Base-by-base conservation (phyloP, 179 eudicot genomes). In the Beta lomatogona region DNA sequence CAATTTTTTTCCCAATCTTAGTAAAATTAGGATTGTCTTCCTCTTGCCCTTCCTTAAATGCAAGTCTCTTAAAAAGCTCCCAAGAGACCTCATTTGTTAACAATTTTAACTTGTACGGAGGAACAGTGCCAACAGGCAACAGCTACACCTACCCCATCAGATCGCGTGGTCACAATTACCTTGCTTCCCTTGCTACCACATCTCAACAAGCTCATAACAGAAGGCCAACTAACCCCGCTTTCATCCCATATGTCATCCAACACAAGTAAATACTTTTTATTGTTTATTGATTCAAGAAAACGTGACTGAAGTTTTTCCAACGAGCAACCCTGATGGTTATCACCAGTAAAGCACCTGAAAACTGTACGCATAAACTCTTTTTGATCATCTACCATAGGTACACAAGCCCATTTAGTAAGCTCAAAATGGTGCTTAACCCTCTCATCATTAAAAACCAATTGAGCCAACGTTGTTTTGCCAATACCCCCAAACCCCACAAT, bases 401-500 rank as follows among this genome's bases (percentile, higher is more conserved):
- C 71, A 14, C 71, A 66, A 36, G 16, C 71, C 71, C 71, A 66
- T 66, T 31, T 66, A 14, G 19, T 66, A 14, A 66, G 46, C 1
- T 66, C 93, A 31, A 77, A 82, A 28, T 70, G 81, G 3, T 53
- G 54, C 11, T 48, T 9, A 53, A 82, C 78, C 67, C 22, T 68
- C 45, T 21, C 63, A 68, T 77, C 81, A 77, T 72, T 82, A 65
- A 60, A 77, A 64, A 82, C 67, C 65, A 77, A 55, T 74, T 82
- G 81, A 5, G 85, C 77, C 12, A 82, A 72, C 19, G 78, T 53
- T 0, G 84, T 82, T 78, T 82, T 82, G 8, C 84, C 81, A 9
- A 82, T n/a, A 8, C 84, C 81, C 13, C 75, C 84, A 31, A 82
- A 71, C 57, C 81, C 81, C 50, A 82, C 81, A 1, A 82, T 77